These are phyloP conservation scores for Metarhizium robertsii DNA, from an alignment of 2,329 filamentous ascomycete species.

Conservation along the genomic window DNA sequence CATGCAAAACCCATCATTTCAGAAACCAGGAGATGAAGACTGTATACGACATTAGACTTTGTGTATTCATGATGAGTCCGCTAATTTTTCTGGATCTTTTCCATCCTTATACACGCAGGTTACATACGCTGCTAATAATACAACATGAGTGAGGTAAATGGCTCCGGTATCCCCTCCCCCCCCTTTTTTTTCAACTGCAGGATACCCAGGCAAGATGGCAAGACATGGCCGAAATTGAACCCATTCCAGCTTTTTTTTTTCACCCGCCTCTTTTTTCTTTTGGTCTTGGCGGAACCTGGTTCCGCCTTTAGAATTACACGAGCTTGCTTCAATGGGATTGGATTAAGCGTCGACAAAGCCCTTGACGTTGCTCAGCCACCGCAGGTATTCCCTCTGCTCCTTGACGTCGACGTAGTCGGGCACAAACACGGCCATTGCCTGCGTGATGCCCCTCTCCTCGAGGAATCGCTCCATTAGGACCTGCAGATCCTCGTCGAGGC, in stretches of 20 bases:
- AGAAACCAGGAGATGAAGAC: background rate
- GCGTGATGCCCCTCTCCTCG: slow-evolving; percentile 87
- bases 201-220: background rate
- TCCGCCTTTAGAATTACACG: background rate
- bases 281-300: background rate
- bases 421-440: slow-evolving; percentile 77
- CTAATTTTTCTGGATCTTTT: background rate
- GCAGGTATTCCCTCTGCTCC: slow-evolving; percentile 94
- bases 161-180: background rate
- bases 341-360: slow-evolving; percentile 65
- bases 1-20: too few relatives aligned
- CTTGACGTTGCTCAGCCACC: slow-evolving; percentile 85
- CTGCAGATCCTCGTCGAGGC: slow-evolving; percentile 93
- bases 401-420: slow-evolving; percentile 96
- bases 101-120: slow-evolving; percentile 5
- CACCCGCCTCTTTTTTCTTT: background rate
- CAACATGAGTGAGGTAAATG: slow-evolving; percentile 2
- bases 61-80: background rate
- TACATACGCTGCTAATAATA: slow-evolving; percentile 5
- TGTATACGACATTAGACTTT: background rate
- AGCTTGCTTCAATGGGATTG: background rate
- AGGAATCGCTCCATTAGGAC: slow-evolving; percentile 86
- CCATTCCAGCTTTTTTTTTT: background rate
- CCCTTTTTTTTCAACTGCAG: background rate
- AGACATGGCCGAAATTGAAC: background rate